phyloP scores from a whole-genome alignment of 2,329 filamentous ascomycete genomes.

The Knoxdaviesia capensis region DNA sequence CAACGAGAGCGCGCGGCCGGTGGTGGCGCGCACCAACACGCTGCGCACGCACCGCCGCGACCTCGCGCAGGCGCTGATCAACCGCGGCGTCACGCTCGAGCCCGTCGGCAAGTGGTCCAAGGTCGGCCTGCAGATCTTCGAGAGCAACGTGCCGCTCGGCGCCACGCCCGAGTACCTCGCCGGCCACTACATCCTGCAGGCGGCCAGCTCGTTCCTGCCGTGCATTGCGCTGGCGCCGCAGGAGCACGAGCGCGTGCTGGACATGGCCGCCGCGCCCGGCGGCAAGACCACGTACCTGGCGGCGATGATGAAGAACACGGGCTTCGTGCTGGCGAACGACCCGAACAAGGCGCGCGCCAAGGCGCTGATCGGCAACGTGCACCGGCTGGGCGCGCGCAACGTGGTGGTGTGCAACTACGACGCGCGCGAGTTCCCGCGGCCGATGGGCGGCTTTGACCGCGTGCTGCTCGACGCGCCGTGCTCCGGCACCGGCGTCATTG shows the following conservation, averaged over 20 bases:
- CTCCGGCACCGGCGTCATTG: conserved; percentile 91
- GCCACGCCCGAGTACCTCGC: conserved; percentile 95
- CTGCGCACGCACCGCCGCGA: conserved; percentile 58
- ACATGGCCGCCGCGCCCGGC: conserved; percentile 88
- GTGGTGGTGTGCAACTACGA: conserved; percentile 92
- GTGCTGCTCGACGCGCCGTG: conserved; percentile 89
- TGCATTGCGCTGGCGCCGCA: conserved; percentile 95
- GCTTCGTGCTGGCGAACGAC: conserved; percentile 91
- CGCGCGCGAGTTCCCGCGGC: conserved; percentile 78
- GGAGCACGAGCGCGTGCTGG: conserved; percentile 76
- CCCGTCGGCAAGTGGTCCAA: conserved; percentile 98
- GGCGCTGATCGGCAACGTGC: conserved; percentile 94
- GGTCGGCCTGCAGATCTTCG: conserved; percentile 90
- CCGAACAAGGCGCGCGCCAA: conserved; percentile 83
- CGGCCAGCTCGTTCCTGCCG: conserved; percentile 86
- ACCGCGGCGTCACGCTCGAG: conserved; percentile 87
- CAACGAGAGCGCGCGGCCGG: conserved; percentile 82
- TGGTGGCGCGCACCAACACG: conserved; percentile 95
- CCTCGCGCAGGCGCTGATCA: conserved; percentile 83
- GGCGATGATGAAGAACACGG: conserved; percentile 93
- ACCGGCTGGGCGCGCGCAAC: conserved; percentile 84
- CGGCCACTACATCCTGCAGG: conserved; percentile 94
- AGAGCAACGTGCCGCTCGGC: conserved; percentile 66
- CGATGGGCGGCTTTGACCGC: conserved; percentile 89
- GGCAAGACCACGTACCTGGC: conserved; percentile 93